Base-by-base conservation (phyloP, 2,329 filamentous ascomycete genomes). In the Teratosphaeria zuluensis region DNA sequence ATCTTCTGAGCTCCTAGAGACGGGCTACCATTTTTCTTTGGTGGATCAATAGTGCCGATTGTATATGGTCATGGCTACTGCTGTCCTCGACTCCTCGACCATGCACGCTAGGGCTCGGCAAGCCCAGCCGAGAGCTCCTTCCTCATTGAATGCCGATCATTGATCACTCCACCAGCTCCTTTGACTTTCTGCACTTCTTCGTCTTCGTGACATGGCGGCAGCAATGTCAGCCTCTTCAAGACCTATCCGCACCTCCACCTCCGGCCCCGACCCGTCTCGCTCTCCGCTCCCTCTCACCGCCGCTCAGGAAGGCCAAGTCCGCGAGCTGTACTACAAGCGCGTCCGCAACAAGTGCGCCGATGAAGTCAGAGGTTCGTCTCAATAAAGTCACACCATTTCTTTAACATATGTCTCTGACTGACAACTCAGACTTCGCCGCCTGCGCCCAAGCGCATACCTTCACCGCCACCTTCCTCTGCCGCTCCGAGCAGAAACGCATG, bases 381-480 rank as follows among this genome's bases (percentile, higher is more conserved):
- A 12, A 11, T n/a, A 30, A 16, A 53, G 16, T n/a, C 31, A 32
- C 21, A 35, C 53, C 19, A 35, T 12, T 28, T 32, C 16, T 28
- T 12, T 21, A 35, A 19, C 6, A 31, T n/a, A 21, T 5, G 4
- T 46, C 8, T n/a, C 32, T 38, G 4, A 46, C 30, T 46, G 3
- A 14, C 14, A 6, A 1, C 31, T 3, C 60, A 96, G 92, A 88
- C 62, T 99, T 99, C 73, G 94, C 94, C 59, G 85, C 87, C 65
- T 99, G 94, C 80, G 92, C 92, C 56, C 81, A 87, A 55, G 86
- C 87, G 70, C 88, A 90, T 64, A 97, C 92, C 5, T 84, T 97
- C 67, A 91, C 87, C 58, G 88, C 94, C 59, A 88, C 91, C 12
- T 96, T 94, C 79, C 83, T 85, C 56, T 99, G 94, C 78, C 87